Evolutionary conservation across 1,284 basidiomycete genomes (phyloP), one percentile per base, ranked within the genome.

Genomic region (Pseudozyma pruni): DNA sequence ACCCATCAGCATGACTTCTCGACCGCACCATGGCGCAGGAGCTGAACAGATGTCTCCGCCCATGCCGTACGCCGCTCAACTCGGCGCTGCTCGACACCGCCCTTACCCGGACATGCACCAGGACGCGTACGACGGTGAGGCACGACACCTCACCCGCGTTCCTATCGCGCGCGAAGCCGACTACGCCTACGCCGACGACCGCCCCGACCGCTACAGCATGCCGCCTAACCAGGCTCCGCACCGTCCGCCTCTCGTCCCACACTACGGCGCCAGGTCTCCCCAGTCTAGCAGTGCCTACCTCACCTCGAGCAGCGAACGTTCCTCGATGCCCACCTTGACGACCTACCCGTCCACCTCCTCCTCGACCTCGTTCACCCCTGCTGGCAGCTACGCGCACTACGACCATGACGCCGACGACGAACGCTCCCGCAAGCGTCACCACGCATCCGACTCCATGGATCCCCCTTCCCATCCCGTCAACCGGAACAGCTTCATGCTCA

Each of bases 341-440:
- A 59, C 38, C 25, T 60, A 50, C 19, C 52, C 67, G 2, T 58
- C 60, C 10, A 57, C 67, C 3, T 49, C 67, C 2, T 52, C 52
- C 1, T 33, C 51, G 10, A 45, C 46, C 41, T 57, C 60, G 11
- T 63, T 40, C 32, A 34, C 43, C n/a, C 55, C 52, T 14, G 41
- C 55, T 2, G 44, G 42, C 9, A 47, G 44, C 27, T 39, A 45
- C 27, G 32, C 41, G 6, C 66, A 69, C 11, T 55, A 62, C 38
- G 67, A 70, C 17, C 60, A 63, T 22, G 67, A 70, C 8, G 42
- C 48, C 39, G 67, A 64, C 4, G 68, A 71, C 33, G 67, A 70
- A 27, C 51, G 61, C 3, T 27, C 46, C 3, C 60, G 68, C 41
- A 71, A 66, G 35, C 59, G 53, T 13, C 35, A 44, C 17, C 55